Base-by-base conservation (phyloP, 2,329 filamentous ascomycete species). In the Fusarium poae region DNA sequence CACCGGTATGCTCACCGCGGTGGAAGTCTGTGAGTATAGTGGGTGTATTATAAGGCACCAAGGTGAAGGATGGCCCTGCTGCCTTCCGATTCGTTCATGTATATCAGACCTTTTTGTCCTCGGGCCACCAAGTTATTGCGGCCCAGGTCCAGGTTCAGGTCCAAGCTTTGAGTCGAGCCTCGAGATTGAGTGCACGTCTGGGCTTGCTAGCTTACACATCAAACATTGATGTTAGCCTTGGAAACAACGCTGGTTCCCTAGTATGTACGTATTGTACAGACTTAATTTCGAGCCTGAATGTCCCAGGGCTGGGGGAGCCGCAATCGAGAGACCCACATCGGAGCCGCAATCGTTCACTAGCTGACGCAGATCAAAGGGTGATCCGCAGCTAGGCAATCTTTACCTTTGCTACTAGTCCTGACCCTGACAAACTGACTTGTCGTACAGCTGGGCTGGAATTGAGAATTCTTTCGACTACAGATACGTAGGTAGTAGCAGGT, bases 351-450 rank as follows among this genome's bases (percentile, higher is more conserved):
- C 62, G 57, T 58, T 67, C 13, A 16, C 20, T 54, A 42, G 44
- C 63, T 68, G 72, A 63, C 50, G 68, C 59, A 71, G 67, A 74
- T 74, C 72, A 61, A 62, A 40, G 48, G 18, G 48, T 74, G 72
- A 74, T 74, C 72, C 72, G 72, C 72, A 68, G 62, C 72, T 74
- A 65, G 32, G 40, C 27, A 39, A 39, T 51, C 48, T 20, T 25
- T 43, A 29, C 6, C 23, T 20, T 39, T 39, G 35, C 10, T 43
- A 16, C 32, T 45, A 53, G 55, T 46, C 30, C 27, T 42, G 65
- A 51, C 46, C 48, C 23, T 21, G 34, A 44, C 44, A 53, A 35
- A 27, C 23, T 16, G 30, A 34, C 25, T 20, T 59, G 32, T 35
- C 37, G 59, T 27, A n/a, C 56, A 52, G 58, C 65, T 62, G 34